Evolutionary conservation across 345 rosid genomes (phyloP).

Genomic region (Hibiscus trionum): DNA sequence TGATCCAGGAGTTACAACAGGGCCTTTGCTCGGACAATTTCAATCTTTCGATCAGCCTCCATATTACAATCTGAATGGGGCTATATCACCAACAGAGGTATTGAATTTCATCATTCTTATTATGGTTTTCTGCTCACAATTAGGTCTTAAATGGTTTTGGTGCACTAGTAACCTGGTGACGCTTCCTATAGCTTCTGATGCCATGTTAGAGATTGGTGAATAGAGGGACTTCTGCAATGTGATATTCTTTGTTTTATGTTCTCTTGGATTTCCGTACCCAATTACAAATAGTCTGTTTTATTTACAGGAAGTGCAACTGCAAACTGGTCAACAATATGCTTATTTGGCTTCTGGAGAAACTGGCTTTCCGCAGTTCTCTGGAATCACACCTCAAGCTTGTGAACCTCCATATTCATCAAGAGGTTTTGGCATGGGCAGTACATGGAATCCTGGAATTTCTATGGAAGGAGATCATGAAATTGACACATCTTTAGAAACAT

Average conservation of each 20-base stretch:
- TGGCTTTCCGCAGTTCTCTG: slow-evolving; percentile 38
- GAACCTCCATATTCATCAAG: slow-evolving; percentile 22
- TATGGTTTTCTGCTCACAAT: not conserved
- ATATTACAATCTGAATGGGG: slow-evolving; percentile 45
- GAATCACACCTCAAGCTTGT: slow-evolving; percentile 29
- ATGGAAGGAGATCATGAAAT: slow-evolving; percentile 31
- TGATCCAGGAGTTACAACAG: slow-evolving; percentile 58
- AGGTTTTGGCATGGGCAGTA: slow-evolving; percentile 29
- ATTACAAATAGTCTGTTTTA: not conserved
- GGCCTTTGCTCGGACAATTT: slow-evolving; percentile 58
- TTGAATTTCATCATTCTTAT: slow-evolving; percentile 8
- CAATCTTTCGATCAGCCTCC: slow-evolving; percentile 51
- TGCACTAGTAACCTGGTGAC: not conserved
- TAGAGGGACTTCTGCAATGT: not conserved
- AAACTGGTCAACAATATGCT: slow-evolving; percentile 39
- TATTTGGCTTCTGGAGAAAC: slow-evolving; percentile 48
- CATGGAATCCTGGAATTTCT: slow-evolving; percentile 55
- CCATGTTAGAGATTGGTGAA: not conserved
- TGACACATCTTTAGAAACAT: slow-evolving; percentile 35
- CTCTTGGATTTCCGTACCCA: not conserved
- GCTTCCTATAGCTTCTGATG: not conserved
- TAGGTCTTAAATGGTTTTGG: not conserved
- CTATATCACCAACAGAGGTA: slow-evolving; percentile 60
- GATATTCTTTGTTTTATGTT: not conserved
- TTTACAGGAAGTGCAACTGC: slow-evolving; percentile 40